A percentile compares a stretch with the other conserved stretches of the same genome.
Conservation (phyloP, 1,284 basidiomycete genomes). For the Pholiota adiposa region DNA sequence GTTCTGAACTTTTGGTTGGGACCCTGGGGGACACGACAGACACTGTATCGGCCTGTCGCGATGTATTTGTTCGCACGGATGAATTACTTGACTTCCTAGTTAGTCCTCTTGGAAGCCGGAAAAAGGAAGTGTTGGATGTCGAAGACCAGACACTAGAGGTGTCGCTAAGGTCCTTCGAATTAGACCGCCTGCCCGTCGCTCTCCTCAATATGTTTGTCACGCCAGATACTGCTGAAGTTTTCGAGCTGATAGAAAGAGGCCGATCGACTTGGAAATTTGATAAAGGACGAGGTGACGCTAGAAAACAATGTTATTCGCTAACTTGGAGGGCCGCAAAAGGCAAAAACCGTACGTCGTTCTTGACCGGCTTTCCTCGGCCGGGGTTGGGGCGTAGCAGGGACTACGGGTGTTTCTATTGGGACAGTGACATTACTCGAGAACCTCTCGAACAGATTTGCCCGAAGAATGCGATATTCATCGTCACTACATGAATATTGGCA, state of each 20-base stretch:
- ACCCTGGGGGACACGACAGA: constrained; percentile 44
- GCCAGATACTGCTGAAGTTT: constrained; percentile 60
- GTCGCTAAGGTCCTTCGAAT: constrained; percentile 51
- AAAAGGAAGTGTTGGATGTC: constrained; percentile 46
- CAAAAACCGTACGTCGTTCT: constrained; percentile 35
- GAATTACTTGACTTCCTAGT: constrained; percentile 53
- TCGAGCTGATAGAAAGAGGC: constrained; percentile 64
- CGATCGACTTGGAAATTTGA: constrained; percentile 59
- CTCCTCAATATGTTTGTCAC: constrained; percentile 65
- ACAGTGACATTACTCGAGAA: constrained; percentile 59
- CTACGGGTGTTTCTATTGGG: constrained; percentile 62
- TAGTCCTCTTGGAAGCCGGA: constrained; percentile 45
- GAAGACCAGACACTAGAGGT: constrained; percentile 57
- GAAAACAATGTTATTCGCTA: constrained; percentile 13
- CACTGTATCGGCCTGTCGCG: constrained; percentile 44
- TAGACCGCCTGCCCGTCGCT: constrained; percentile 52
- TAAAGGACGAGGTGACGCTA: constrained; percentile 41
- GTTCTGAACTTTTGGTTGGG: constrained; percentile 31
- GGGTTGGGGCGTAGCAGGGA: constrained; percentile 47
- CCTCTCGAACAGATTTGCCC: constrained; percentile 77
- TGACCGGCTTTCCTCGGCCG: constrained; percentile 30
- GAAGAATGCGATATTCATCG: constrained; percentile 77
- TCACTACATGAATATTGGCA: constrained; percentile 48
- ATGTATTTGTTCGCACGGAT: constrained; percentile 50
- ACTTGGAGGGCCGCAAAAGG: background rate